Evolutionary conservation across 2,329 filamentous ascomycete genomes (phyloP).

Genomic region (Diaporthe vaccinii): DNA sequence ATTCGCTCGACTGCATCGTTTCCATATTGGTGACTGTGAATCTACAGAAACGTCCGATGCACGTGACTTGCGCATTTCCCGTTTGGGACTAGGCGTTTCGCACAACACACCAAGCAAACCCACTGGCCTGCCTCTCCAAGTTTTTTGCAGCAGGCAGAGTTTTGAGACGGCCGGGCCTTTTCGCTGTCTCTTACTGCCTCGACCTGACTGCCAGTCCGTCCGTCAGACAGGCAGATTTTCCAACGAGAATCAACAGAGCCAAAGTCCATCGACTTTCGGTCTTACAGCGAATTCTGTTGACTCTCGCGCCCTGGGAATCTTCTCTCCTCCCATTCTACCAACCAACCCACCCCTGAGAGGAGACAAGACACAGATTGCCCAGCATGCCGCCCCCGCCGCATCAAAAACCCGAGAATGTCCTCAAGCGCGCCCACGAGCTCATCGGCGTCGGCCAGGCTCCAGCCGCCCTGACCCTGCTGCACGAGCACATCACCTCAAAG

Average conservation of each 20-base stretch:
- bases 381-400: constrained; percentile 90
- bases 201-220: constrained; percentile 25
- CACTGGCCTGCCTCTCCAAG: constrained; percentile 16
- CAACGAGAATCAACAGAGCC: constrained; percentile 34
- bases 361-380: constrained; percentile 37
- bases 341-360: constrained; percentile 1
- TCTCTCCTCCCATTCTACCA: constrained; percentile 2
- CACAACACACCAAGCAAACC: constrained; percentile 28
- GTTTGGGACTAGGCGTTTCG: constrained; percentile 28
- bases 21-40: neutral
- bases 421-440: constrained; percentile 98
- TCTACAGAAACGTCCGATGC: no score
- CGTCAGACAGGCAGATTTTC: constrained; percentile 30
- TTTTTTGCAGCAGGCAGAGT: constrained; percentile 23
- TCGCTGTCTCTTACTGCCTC: constrained; percentile 8
- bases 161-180: constrained; percentile 21
- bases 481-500: constrained; percentile 99
- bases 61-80: constrained; percentile 27
- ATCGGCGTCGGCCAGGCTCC: constrained; percentile 96
- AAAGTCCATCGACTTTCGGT: constrained; percentile 36
- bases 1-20: no score
- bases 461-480: constrained; percentile 92
- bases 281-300: constrained; percentile 31
- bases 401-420: constrained; percentile 98
- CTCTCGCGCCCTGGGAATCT: constrained; percentile 26